These are phyloP conservation scores for Fusarium transvaalense DNA, from an alignment of 2,329 filamentous ascomycete species.

Conservation along the genomic window DNA sequence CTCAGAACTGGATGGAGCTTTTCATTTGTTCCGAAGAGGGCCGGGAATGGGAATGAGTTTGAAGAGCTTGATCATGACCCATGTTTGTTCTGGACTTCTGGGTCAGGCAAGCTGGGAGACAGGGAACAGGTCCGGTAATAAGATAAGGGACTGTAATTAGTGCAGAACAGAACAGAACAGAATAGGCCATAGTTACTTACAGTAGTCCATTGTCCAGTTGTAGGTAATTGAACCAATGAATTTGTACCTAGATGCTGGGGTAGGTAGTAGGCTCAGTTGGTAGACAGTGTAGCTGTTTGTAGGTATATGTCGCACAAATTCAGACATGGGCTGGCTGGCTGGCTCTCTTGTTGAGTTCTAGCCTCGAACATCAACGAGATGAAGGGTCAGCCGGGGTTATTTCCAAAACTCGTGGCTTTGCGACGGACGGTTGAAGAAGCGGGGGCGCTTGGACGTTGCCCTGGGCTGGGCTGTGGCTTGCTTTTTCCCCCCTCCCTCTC, in stretches of 20 bases:
- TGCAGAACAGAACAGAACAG: no score
- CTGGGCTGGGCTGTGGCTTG: conserved; percentile 20
- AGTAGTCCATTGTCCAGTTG: conserved; percentile 7
- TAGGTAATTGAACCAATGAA: not conserved
- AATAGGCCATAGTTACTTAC: no score
- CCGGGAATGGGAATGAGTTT: conserved; percentile 28
- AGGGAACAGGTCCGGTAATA: conserved; percentile 24
- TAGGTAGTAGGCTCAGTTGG: not conserved
- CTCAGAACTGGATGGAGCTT: not conserved
- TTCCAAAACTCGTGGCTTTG: conserved; percentile 39
- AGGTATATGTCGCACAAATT: conserved; percentile 32
- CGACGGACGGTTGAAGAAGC: conserved; percentile 38
- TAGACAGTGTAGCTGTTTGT: not conserved
- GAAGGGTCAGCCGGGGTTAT: conserved; percentile 38
- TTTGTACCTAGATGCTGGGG: not conserved
- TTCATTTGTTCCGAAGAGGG: conserved; percentile 20
- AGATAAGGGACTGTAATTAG: conserved; percentile 20
- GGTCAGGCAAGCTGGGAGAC: conserved; percentile 8
- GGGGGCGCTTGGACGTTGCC: conserved; percentile 22
- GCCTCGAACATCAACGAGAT: conserved; percentile 44
- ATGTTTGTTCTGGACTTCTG: conserved; percentile 7
- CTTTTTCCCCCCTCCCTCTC: conserved; percentile 5
- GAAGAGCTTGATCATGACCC: conserved; percentile 25
- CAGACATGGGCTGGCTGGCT: conserved; percentile 28
- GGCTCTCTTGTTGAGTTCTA: conserved; percentile 20